Base-by-base conservation (phyloP, 1,284 basidiomycete genomes). In the Hemileia vastatrix region DNA sequence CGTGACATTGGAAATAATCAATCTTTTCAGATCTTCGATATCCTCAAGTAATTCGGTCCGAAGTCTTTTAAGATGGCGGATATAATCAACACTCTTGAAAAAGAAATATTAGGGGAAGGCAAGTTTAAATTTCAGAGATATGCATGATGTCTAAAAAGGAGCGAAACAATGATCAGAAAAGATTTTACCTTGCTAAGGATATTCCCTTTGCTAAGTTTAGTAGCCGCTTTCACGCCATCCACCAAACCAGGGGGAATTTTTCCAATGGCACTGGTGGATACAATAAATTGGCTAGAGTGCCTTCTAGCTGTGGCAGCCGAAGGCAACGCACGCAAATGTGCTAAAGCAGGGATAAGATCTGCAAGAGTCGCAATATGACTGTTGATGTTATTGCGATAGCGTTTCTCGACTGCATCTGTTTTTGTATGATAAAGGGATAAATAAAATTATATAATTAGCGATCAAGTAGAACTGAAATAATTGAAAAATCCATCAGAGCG, bases 301-400 rank as follows among this genome's bases (percentile, higher is more conserved):
- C 70, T 66, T 18, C 67, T 66, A 9, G 68, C 65, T 8, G 63
- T 65, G 6, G 70, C 68, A 4, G 65, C 65, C 21, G 68, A 70
- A 5, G 70, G 70, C 4, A 71, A 65, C 1, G 70, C 66, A 43
- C 69, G 66, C 44, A 71, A 63, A 31, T 71, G 70, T 2, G 64
- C 62, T 24, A 71, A 53, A 1, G 70, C 70, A 1, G 70, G 70
- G 11, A 71, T 67, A 1, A 64, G 63, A 53, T 71, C 70, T 8
- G 67, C 65, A 11, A 71, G 63, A 8, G 67, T 63, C 2, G 70
- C 67, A 21, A 71, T 65, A 57, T 63, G 31, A 64, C 65, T 67
- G 60, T 71, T 71, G 65, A 71, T 71, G 54, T 68, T 70, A 54
- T 71, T 71, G 32, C 69, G 68, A 44, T 71, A 71, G 49, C 68